Evolutionary conservation across 192 early-diverging fungal species (phyloP), one percentile per base, ranked within the genome.

Genomic region (Entomortierella beljakovae): DNA sequence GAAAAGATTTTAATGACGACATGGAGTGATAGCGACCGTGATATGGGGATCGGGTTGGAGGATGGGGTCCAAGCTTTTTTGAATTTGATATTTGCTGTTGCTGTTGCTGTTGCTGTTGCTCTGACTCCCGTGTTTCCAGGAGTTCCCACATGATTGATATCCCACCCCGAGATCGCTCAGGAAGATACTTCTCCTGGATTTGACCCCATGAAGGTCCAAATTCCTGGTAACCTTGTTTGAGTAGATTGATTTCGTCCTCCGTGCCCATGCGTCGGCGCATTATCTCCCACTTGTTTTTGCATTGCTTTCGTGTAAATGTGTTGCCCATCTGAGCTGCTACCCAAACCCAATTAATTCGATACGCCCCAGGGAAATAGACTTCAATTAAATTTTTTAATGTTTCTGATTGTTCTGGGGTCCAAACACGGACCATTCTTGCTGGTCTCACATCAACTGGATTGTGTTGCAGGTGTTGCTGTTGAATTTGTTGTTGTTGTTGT

Each of bases 211-310:
- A 70, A 0, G 75, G 75, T 5, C 75, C 68, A 65, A 79, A 79
- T 28, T 79, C 75, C 7, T 64, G 54, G 35, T 70, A 79, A 0
- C 75, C 75, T 31, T 33, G 55, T 48, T 70, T 69, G 13, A 79
- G 51, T 42, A 70, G 16, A 11, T 34, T 18, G 26, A 79, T 70
- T 38, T 79, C 75, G 22, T 79, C 68, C 38, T 79, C 75, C 13
- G 61, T 64, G 1, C 75, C 75, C 67, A 79, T 79, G 0, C 68
- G 52, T 0, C 75, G 53, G 5, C 75, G 46, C 68, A 79, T 79
- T 23, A 79, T 79, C 48, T 79, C 75, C 75, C 75, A 79, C 31
- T 79, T 79, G 62, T 79, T 79, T 57, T 79, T 79, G 62, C 75
- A 79, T 33, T 79, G 75, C 38, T 79, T 79, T 15, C 75, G 33